Conservation (phyloP, 495 filamentous ascomycete genomes). For the Penicillium crystallinum region DNA sequence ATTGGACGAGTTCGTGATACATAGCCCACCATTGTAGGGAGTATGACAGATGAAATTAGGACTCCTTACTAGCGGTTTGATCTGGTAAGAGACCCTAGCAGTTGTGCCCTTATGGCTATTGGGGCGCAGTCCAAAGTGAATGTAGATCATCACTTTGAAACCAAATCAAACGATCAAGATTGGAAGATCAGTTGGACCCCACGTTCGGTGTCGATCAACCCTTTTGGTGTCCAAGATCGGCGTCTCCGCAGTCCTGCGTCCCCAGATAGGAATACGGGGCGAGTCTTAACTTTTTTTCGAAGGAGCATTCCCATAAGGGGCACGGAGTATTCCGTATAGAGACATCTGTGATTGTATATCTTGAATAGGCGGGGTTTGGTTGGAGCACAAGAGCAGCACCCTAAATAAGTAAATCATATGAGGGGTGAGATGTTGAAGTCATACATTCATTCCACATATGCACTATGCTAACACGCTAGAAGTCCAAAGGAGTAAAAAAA, state of each 20-base stretch:
- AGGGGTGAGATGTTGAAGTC: neutral
- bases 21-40: too few relatives aligned
- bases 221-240: neutral
- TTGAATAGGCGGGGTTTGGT: too few relatives aligned
- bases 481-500: neutral
- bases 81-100: neutral
- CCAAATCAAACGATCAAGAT: neutral
- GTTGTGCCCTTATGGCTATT: neutral
- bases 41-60: too few relatives aligned
- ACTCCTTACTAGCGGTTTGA: too few relatives aligned
- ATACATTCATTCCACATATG: slow-evolving; percentile 3
- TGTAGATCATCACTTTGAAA: neutral
- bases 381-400: too few relatives aligned
- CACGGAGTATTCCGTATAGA: too few relatives aligned
- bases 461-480: slow-evolving; percentile 7
- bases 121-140: neutral
- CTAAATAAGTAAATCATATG: too few relatives aligned
- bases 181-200: neutral
- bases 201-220: neutral
- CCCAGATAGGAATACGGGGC: neutral
- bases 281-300: too few relatives aligned
- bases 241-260: neutral
- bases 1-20: too few relatives aligned
- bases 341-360: too few relatives aligned
- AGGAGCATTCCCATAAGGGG: too few relatives aligned